Conservation (phyloP, 176 grass and related monocot genomes). For the Oryza australiensis region DNA sequence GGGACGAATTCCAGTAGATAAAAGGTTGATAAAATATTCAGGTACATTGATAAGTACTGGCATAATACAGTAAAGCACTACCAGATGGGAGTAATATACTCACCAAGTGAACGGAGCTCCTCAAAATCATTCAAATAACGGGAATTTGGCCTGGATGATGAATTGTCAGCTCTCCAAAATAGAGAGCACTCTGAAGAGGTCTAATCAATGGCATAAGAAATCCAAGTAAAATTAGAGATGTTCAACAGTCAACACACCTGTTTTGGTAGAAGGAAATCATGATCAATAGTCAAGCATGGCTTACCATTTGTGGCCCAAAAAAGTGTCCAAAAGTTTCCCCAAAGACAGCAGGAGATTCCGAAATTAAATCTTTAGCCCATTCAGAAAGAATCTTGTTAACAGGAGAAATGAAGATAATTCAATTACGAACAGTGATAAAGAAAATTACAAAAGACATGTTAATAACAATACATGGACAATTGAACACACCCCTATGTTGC, state of each 20-base stretch:
- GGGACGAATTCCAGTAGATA: slow-evolving; percentile 4
- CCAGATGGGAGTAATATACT: slow-evolving; percentile 24
- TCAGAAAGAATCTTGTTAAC: slow-evolving; percentile 79
- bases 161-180: slow-evolving; percentile 74
- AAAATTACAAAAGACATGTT: slow-evolving; percentile 25
- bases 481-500: slow-evolving; percentile 76
- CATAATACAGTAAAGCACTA: slow-evolving; percentile 18
- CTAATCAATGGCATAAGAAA: slow-evolving; percentile 51
- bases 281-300: slow-evolving; percentile 21
- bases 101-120: slow-evolving; percentile 90
- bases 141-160: slow-evolving; percentile 79
- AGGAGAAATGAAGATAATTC: slow-evolving; percentile 18
- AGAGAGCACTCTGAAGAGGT: slow-evolving; percentile 69
- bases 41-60: not conserved
- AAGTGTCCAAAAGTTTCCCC: slow-evolving; percentile 63
- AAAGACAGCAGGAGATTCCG: slow-evolving; percentile 60
- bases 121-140: slow-evolving; percentile 97
- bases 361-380: slow-evolving; percentile 88
- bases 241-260: not conserved
- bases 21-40: slow-evolving; percentile 12
- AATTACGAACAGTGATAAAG: slow-evolving; percentile 16
- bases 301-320: slow-evolving; percentile 70
- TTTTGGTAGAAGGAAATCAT: slow-evolving; percentile 18
- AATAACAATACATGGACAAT: not conserved
- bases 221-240: slow-evolving; percentile 28